These are phyloP conservation scores for Rehmannia glutinosa DNA, from an alignment of 257 asterid genomes.

Conservation along the genomic window DNA sequence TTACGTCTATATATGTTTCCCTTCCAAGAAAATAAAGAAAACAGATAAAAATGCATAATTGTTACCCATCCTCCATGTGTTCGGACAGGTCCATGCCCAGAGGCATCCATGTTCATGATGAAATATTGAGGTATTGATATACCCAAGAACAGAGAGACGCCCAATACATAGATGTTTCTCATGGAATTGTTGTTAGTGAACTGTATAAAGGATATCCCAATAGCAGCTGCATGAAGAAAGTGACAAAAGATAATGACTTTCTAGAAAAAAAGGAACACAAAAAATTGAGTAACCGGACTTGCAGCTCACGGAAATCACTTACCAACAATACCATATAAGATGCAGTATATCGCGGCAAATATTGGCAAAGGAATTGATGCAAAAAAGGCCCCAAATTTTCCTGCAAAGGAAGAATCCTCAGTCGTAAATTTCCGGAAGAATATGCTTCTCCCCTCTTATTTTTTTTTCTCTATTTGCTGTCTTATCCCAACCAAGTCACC, in stretches of 20 bases:
- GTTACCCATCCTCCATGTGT: conserved; percentile 95
- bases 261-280: neutral
- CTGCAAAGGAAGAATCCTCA: conserved; percentile 36
- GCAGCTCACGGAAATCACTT: conserved; percentile 21
- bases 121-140: conserved; percentile 87
- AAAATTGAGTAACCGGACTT: neutral
- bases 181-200: conserved; percentile 86
- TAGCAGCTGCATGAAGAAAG: conserved; percentile 60
- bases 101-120: conserved; percentile 55
- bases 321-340: conserved; percentile 92
- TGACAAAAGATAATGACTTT: neutral
- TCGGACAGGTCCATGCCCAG: conserved; percentile 86
- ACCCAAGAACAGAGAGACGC: conserved; percentile 75
- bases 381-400: conserved; percentile 94
- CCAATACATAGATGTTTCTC: conserved; percentile 82
- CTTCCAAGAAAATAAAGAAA: neutral
- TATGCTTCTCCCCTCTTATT: neutral
- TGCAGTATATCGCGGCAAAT: conserved; percentile 89
- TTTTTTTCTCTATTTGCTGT: neutral
- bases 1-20: neutral
- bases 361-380: conserved; percentile 93
- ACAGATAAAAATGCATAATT: neutral
- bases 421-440: neutral
- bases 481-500: neutral
- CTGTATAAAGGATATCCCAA: conserved; percentile 80